These are phyloP conservation scores for Cyberlindnera veronae DNA, from an alignment of 805 yeast genomes.

Conservation along the genomic window DNA sequence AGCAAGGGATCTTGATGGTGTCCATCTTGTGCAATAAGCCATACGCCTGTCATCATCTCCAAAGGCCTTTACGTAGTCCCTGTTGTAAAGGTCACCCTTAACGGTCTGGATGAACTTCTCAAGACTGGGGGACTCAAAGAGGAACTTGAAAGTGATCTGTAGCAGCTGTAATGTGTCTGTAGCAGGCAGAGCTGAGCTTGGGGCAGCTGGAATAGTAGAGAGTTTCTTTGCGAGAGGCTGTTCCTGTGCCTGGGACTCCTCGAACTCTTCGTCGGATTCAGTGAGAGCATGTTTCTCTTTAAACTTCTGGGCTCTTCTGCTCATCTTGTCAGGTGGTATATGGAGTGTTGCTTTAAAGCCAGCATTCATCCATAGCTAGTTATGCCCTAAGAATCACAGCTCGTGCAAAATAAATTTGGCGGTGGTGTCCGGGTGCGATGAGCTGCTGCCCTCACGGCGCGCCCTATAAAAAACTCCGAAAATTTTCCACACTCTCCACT, in stretches of 20 bases:
- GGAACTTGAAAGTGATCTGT: constrained; percentile 19
- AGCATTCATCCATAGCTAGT: too few species aligned
- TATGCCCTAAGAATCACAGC: too few species aligned
- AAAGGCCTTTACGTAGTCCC: constrained; percentile 73
- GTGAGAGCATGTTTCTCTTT: constrained; percentile 16
- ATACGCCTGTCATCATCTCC: constrained; percentile 55
- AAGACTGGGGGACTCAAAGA: constrained; percentile 23
- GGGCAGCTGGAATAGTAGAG: constrained; percentile 19
- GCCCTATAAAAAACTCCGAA: constrained; percentile 4
- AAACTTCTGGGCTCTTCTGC: constrained; percentile 23
- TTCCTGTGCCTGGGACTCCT: neutral
- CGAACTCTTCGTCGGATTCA: neutral
- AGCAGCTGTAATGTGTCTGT: constrained; percentile 23
- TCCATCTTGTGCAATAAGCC: constrained; percentile 84
- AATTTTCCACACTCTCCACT: constrained; percentile 10
- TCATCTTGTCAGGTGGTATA: constrained; percentile 15
- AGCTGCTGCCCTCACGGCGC: neutral
- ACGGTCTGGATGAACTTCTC: constrained; percentile 57
- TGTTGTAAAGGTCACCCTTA: constrained; percentile 61
- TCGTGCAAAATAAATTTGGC: too few species aligned
- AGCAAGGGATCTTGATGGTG: constrained; percentile 76
- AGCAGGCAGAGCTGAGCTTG: constrained; percentile 22
- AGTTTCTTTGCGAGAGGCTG: constrained; percentile 3
- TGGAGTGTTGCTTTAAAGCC: too few species aligned
- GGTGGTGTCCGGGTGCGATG: constrained; percentile 11